Conservation (phyloP, 2,329 filamentous ascomycete species). For the Claviceps sp. region DNA sequence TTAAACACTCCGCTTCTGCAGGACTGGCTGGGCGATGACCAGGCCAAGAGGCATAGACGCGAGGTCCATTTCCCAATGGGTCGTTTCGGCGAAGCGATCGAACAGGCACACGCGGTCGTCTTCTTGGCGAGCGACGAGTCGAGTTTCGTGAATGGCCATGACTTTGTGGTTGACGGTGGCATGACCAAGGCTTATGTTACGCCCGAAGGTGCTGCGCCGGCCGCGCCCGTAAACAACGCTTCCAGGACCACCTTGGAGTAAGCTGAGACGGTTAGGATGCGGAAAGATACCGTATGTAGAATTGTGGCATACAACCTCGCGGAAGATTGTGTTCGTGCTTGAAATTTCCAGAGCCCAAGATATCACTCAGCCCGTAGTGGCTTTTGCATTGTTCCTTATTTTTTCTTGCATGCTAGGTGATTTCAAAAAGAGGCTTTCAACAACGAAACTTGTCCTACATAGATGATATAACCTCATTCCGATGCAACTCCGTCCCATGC, state of each 20-base stretch:
- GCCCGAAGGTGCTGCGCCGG: conserved; percentile 42
- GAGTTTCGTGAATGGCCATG: conserved; percentile 79
- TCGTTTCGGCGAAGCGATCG: conserved; percentile 83
- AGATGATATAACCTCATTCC: not conserved
- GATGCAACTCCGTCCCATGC: conserved; percentile 4
- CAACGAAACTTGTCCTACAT: not conserved
- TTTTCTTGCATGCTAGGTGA: not conserved
- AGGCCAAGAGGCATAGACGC: conserved; percentile 64
- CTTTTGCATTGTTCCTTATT: not conserved
- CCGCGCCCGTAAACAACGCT: conserved; percentile 49
- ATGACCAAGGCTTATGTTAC: conserved; percentile 87
- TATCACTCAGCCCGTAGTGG: not conserved
- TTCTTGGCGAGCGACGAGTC: conserved; percentile 81
- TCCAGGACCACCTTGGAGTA: conserved; percentile 31
- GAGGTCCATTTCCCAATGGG: conserved; percentile 84
- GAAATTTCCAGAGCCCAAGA: not conserved
- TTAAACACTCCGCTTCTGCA: conserved; percentile 86
- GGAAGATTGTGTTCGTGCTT: not conserved
- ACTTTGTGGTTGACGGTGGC: conserved; percentile 91
- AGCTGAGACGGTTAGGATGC: not conserved
- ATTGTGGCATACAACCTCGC: not conserved
- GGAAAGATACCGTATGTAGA: not conserved
- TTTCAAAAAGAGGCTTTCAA: not conserved
- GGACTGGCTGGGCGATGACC: conserved; percentile 84
- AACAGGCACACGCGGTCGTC: conserved; percentile 80